Percentiles rank a stretch among this genome's conserved stretches.
These are phyloP conservation scores for Cicer judaicum DNA, from an alignment of 306 rosid genomes.

Conservation along the genomic window DNA sequence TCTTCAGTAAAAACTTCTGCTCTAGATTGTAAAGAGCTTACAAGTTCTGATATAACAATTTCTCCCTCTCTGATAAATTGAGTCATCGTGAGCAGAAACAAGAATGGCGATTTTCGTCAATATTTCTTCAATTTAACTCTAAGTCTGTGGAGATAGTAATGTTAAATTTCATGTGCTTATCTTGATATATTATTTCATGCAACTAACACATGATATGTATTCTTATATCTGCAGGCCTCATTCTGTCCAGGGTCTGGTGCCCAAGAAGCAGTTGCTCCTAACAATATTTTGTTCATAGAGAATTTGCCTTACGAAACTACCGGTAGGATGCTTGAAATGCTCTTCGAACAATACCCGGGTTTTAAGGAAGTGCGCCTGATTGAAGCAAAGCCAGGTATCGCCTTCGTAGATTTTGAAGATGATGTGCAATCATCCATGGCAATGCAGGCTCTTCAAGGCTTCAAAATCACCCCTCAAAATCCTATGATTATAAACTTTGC, in stretches of 20 bases:
- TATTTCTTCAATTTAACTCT: constrained; percentile 7
- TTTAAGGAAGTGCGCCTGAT: constrained; percentile 96
- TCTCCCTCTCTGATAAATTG: neutral
- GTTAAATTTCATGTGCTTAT: neutral
- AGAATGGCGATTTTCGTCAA: neutral
- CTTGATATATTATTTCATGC: neutral
- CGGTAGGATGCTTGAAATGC: constrained; percentile 88
- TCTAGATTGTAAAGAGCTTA: neutral
- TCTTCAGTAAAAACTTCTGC: neutral
- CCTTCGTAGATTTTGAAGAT: constrained; percentile 91
- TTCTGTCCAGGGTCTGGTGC: constrained; percentile 72
- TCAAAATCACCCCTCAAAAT: constrained; percentile 91
- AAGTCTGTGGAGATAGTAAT: neutral
- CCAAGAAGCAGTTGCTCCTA: constrained; percentile 82
- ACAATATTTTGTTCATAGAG: constrained; percentile 90
- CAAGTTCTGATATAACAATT: neutral
- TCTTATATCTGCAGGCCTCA: constrained; percentile 56
- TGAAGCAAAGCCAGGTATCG: constrained; percentile 98
- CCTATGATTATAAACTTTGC: constrained; percentile 87
- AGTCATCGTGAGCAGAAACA: constrained; percentile 1
- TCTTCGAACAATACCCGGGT: constrained; percentile 94
- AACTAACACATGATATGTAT: constrained; percentile 19
- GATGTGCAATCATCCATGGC: constrained; percentile 94
- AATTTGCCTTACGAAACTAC: constrained; percentile 91
- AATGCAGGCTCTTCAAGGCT: constrained; percentile 95